Evolutionary conservation across 2,329 filamentous ascomycete species (phyloP).

Genomic region (Gnomoniopsis smithogilvyi): DNA sequence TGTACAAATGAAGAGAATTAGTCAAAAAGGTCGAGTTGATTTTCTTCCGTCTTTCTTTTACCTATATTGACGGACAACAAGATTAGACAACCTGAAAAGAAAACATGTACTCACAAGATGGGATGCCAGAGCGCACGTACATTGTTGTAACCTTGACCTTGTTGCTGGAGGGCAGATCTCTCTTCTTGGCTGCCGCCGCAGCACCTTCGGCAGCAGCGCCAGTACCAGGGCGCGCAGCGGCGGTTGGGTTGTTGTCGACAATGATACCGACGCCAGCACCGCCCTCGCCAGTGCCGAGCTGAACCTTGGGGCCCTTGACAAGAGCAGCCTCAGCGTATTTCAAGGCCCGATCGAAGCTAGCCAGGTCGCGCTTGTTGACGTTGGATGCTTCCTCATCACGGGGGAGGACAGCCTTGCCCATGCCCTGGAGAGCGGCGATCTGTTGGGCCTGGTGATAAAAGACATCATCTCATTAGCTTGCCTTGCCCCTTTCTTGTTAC

Average conservation of each 20-base stretch:
- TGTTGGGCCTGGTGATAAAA: constrained; percentile 31
- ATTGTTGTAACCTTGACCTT: constrained; percentile 44
- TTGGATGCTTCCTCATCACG: constrained; percentile 26
- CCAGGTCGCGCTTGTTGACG: constrained; percentile 42
- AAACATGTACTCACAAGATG: constrained; percentile 34
- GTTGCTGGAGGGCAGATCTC: constrained; percentile 27
- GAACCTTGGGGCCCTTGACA: constrained; percentile 42
- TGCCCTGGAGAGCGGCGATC: constrained; percentile 42
- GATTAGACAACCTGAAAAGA: background rate
- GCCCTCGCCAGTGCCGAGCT: constrained; percentile 42
- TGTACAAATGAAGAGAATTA: background rate
- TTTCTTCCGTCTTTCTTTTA: background rate
- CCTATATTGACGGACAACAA: background rate
- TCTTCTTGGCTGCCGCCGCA: background rate
- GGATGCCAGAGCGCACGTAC: constrained; percentile 42
- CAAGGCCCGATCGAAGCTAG: constrained; percentile 45
- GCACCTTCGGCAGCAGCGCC: constrained; percentile 6
- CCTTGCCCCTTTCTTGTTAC: too few relatives aligned
- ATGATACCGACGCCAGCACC: constrained; percentile 37
- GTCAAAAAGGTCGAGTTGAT: background rate
- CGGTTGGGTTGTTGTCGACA: constrained; percentile 28
- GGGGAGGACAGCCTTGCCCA: constrained; percentile 47
- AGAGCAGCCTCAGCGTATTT: constrained; percentile 43
- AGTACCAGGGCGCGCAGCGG: constrained; percentile 18
- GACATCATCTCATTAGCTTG: constrained; percentile 11